A percentile compares a stretch with the other conserved stretches of the same genome.
phyloP scores from a whole-genome alignment of 208 protist genomes.

The Acanthamoeba sp. region DNA sequence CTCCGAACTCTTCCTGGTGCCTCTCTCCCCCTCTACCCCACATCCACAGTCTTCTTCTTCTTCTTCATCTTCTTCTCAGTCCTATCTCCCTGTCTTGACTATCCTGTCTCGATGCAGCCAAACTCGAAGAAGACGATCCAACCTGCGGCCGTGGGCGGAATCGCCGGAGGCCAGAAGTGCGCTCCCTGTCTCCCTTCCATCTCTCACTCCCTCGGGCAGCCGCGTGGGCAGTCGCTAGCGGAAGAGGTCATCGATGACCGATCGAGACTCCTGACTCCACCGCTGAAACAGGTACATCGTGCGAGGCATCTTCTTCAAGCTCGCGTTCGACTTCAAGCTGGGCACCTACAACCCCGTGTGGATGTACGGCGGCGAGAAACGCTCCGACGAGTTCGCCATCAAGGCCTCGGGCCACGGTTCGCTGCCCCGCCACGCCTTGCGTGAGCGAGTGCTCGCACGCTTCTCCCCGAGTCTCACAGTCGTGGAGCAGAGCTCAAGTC shows the following conservation, averaged over 20 bases:
- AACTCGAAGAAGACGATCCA: constrained; percentile 59
- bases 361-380: constrained; percentile 59
- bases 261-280: background rate
- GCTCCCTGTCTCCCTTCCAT: background rate
- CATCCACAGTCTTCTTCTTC: too few species aligned
- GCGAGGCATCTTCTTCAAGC: constrained; percentile 71
- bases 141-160: constrained; percentile 40
- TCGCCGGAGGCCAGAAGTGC: constrained; percentile 69
- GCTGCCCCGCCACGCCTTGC: too few species aligned
- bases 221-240: too few species aligned
- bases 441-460: too few species aligned
- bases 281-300: constrained; percentile 46
- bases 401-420: constrained; percentile 71
- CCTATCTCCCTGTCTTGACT: background rate
- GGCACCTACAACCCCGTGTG: constrained; percentile 4
- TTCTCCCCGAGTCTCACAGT: too few species aligned
- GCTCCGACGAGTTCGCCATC: constrained; percentile 67
- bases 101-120: background rate
- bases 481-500: constrained; percentile 66
- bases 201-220: background rate
- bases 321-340: constrained; percentile 58
- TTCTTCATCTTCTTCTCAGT: background rate
- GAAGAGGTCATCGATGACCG: too few species aligned
- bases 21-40: background rate
- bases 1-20: constrained; percentile 65